These are phyloP conservation scores for Dujonia santamariae DNA, from an alignment of 1,139 yeast species.

Conservation along the genomic window DNA sequence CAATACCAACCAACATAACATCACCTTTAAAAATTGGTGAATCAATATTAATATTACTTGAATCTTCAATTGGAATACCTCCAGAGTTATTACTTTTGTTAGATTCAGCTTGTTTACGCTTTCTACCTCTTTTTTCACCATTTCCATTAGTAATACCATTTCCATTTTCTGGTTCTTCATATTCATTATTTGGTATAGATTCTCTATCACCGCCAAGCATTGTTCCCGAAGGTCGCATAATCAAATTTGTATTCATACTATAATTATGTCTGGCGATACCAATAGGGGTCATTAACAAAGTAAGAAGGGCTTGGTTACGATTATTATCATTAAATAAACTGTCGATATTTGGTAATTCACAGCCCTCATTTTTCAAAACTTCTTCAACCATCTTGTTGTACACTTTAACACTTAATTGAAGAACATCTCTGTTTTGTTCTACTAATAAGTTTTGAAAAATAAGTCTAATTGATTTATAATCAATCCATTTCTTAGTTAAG, in stretches of 20 bases:
- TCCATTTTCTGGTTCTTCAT: constrained; percentile 14
- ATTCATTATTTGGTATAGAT: constrained; percentile 15
- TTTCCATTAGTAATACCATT: constrained; percentile 11
- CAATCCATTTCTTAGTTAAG: constrained; percentile 72
- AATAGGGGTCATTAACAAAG: constrained; percentile 85
- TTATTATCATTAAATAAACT: constrained; percentile 35
- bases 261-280: constrained; percentile 90
- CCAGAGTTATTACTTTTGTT: constrained; percentile 15
- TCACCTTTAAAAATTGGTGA: constrained; percentile 93
- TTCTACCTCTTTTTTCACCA: constrained; percentile 26
- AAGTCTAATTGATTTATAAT: constrained; percentile 67
- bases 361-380: constrained; percentile 26
- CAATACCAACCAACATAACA: constrained; percentile 77
- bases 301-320: constrained; percentile 62
- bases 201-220: constrained; percentile 27
- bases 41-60: constrained; percentile 77
- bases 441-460: constrained; percentile 83
- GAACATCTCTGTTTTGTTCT: constrained; percentile 80
- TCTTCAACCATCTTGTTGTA: constrained; percentile 57
- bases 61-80: constrained; percentile 53
- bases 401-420: constrained; percentile 60
- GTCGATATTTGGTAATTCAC: constrained; percentile 39
- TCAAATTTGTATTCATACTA: constrained; percentile 70
- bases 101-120: constrained; percentile 29
- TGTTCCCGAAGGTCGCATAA: constrained; percentile 79